Conservation (phyloP, 768 basidiomycete genomes). For the Lentinula guzmanii region DNA sequence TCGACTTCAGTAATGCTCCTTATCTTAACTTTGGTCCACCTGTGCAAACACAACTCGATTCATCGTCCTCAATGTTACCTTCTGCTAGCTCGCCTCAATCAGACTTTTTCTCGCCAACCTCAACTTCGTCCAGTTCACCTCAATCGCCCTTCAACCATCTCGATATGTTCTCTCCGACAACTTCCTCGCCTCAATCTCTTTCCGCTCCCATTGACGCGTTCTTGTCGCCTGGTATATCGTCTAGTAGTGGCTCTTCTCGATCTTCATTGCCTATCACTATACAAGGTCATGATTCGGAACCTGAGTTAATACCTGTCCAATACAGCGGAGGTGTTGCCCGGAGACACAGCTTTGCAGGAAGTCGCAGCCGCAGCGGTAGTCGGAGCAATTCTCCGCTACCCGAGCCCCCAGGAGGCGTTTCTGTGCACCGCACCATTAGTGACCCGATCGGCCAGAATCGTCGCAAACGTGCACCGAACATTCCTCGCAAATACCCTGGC, state of each 20-base stretch:
- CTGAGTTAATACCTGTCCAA: not conserved
- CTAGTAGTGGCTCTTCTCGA: not conserved
- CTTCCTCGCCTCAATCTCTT: not conserved
- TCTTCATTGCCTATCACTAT: not conserved
- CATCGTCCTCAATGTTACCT: not conserved
- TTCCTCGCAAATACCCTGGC: not conserved
- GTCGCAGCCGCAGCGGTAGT: not conserved
- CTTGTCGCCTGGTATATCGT: not conserved
- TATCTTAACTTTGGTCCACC: not conserved
- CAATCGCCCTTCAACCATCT: not conserved
- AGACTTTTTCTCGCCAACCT: not conserved
- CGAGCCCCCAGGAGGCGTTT: not conserved
- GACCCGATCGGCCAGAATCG: constrained; percentile 1
- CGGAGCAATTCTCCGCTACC: not conserved
- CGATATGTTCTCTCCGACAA: not conserved
- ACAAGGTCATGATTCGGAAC: constrained; percentile 1
- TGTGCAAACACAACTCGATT: not conserved
- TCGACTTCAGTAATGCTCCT: not conserved
- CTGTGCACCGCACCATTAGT: not conserved
- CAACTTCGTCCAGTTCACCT: not conserved
- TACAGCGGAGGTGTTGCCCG: constrained; percentile 3
- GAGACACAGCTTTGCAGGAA: constrained; percentile 1
- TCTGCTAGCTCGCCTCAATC: not conserved
- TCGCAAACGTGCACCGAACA: constrained; percentile 2
- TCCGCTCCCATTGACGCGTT: not conserved